phyloP scores from a whole-genome alignment of 2,329 filamentous ascomycete genomes.

The Colletotrichum sp. region DNA sequence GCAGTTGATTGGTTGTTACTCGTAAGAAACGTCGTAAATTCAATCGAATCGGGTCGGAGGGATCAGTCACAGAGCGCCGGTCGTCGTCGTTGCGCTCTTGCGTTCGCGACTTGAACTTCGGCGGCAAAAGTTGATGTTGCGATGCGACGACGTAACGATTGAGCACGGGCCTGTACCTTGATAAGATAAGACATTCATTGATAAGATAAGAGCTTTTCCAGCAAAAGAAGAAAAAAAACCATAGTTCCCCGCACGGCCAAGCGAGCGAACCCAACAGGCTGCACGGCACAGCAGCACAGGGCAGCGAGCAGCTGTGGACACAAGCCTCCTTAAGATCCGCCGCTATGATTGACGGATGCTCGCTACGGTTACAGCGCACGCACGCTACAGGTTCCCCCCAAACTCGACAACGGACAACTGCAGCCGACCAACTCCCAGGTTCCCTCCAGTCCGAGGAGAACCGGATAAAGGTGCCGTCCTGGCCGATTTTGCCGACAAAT shows the following conservation, averaged over 20 bases:
- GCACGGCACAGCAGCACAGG: background rate
- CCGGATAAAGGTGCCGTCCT: background rate
- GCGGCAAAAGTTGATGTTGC: background rate
- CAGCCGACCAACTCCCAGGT: background rate
- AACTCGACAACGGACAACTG: background rate
- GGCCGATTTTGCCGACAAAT: slow-evolving; percentile 6
- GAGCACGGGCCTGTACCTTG: background rate
- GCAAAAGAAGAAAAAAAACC: background rate
- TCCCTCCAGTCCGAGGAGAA: background rate
- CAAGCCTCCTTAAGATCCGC: slow-evolving; percentile 5
- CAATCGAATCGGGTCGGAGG: background rate
- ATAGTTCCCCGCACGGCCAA: background rate
- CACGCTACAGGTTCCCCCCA: background rate
- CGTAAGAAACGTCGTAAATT: background rate
- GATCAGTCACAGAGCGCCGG: background rate
- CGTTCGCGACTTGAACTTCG: background rate
- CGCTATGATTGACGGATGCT: slow-evolving; percentile 1
- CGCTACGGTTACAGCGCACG: background rate
- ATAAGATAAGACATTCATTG: background rate
- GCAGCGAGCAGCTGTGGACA: background rate
- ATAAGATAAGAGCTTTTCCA: background rate
- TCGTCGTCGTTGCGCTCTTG: background rate
- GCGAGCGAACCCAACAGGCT: background rate
- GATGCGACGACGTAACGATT: background rate
- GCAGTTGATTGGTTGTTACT: background rate